Conservation (phyloP, 495 filamentous ascomycete genomes). For the Penicillium coffeae region DNA sequence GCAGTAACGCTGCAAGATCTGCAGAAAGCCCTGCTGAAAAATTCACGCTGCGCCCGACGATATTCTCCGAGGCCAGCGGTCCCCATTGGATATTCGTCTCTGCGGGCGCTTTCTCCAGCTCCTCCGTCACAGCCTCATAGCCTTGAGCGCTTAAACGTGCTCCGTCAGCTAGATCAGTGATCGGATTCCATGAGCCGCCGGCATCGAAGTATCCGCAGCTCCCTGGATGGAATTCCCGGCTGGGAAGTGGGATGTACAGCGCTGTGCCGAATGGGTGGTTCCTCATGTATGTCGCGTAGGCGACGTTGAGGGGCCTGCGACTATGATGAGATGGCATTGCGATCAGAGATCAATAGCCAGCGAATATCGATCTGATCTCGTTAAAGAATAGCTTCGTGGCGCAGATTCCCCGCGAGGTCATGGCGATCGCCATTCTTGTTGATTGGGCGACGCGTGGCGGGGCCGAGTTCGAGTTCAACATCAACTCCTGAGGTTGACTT, state of each 20-base stretch:
- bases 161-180: not conserved
- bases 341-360: not conserved
- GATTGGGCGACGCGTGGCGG: too few relatives aligned
- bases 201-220: not conserved
- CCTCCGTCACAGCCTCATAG: not conserved
- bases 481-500: too few relatives aligned
- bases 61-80: not conserved
- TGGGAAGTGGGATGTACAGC: not conserved
- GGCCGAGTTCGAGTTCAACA: too few relatives aligned
- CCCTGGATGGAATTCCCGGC: not conserved
- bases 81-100: not conserved
- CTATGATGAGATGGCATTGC: not conserved
- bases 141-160: not conserved
- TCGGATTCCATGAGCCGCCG: not conserved
- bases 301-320: not conserved
- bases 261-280: not conserved
- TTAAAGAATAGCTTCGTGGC: too few relatives aligned
- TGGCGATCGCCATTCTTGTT: too few relatives aligned
- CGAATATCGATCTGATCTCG: too few relatives aligned
- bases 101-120: not conserved
- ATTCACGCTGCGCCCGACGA: not conserved
- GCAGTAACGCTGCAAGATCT: not conserved
- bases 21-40: not conserved
- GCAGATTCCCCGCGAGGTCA: too few relatives aligned
- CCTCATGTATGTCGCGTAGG: not conserved